Evolutionary conservation across 192 early-diverging fungal species (phyloP), one percentile per base, ranked within the genome.

Genomic region (Coemansia sp.): DNA sequence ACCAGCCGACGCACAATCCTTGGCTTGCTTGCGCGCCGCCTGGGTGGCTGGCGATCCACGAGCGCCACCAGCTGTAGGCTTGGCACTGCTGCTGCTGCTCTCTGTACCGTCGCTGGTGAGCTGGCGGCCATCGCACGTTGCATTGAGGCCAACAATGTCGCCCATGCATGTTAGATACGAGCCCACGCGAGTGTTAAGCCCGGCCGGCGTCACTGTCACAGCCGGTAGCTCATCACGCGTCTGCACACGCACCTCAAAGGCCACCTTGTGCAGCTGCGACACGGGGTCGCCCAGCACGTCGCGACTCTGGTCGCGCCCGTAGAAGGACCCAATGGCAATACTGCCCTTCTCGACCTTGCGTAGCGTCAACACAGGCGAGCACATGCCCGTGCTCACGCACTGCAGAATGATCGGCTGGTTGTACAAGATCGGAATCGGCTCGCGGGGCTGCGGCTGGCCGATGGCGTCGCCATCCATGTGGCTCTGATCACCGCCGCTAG

Each of bases 241-340:
- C 66, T 80, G 73, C 13, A 85, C 76, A 29, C 73, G 74, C 61
- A 95, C 87, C 75, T 95, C 91, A 74, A 97, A 89, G 1, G 94
- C 94, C 16, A 97, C 88, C 86, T 97, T 97, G 84, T 97, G 94
- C 60, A 97, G 75, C 74, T 94, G 94, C 18, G 92, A 93, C 2
- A 97, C 89, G 2, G 94, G 93, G 71, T 97, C 95, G 39, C 93
- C 93, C 5, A 90, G 89, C 70, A 89, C 91, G 15, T 81, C 78
- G 62, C 74, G 65, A 65, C 69, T 80, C 39, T 68, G 49, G 55
- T 86, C 81, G 65, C 73, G 64, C 40, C 74, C 72, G 31, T 78
- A 76, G 68, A 73, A 77, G 5, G 90, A 88, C 12, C 92, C 89
- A 5, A 91, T 85, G 0, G 92, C 95, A 64, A 87, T 87, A 66